Conservation (phyloP, 1,284 basidiomycete species). For the Cryptococcus wingfieldii region DNA sequence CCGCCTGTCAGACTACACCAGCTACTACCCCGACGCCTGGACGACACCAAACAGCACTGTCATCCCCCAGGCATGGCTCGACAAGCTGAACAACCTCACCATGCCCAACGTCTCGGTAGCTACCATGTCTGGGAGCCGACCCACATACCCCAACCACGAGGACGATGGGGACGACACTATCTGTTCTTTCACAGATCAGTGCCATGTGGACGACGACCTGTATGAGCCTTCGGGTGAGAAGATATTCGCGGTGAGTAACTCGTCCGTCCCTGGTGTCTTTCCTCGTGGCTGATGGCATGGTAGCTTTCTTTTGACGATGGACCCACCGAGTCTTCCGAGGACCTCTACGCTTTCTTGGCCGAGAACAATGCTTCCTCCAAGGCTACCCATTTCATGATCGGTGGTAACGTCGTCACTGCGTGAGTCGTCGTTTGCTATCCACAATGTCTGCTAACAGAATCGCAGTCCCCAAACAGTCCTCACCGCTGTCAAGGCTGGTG, state of each 20-base stretch:
- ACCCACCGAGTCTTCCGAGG: slow-evolving; percentile 51
- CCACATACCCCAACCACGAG: slow-evolving; percentile 25
- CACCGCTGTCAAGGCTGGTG: slow-evolving; percentile 29
- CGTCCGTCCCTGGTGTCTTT: neutral
- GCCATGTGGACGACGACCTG: slow-evolving; percentile 27
- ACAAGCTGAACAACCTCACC: slow-evolving; percentile 29
- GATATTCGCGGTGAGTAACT: slow-evolving; percentile 33
- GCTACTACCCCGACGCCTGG: slow-evolving; percentile 33
- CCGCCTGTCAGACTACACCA: slow-evolving; percentile 18
- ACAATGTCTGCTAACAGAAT: neutral
- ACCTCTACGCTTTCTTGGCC: slow-evolving; percentile 53
- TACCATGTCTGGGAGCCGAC: slow-evolving; percentile 29
- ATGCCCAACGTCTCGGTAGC: slow-evolving; percentile 29
- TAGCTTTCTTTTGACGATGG: slow-evolving; percentile 54
- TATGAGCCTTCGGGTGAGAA: slow-evolving; percentile 32
- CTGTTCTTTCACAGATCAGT: slow-evolving; percentile 35
- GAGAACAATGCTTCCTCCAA: slow-evolving; percentile 50
- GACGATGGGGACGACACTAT: slow-evolving; percentile 27
- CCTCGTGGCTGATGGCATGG: slow-evolving; percentile 4
- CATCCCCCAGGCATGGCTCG: slow-evolving; percentile 39
- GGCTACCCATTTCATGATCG: slow-evolving; percentile 59
- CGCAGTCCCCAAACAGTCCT: slow-evolving; percentile 24
- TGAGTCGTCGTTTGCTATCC: slow-evolving; percentile 8
- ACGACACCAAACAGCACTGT: slow-evolving; percentile 21
- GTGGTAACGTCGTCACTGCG: slow-evolving; percentile 41